phyloP scores from a whole-genome alignment of 1,284 basidiomycete species.

The Cutaneotrichosporon dermatis region DNA sequence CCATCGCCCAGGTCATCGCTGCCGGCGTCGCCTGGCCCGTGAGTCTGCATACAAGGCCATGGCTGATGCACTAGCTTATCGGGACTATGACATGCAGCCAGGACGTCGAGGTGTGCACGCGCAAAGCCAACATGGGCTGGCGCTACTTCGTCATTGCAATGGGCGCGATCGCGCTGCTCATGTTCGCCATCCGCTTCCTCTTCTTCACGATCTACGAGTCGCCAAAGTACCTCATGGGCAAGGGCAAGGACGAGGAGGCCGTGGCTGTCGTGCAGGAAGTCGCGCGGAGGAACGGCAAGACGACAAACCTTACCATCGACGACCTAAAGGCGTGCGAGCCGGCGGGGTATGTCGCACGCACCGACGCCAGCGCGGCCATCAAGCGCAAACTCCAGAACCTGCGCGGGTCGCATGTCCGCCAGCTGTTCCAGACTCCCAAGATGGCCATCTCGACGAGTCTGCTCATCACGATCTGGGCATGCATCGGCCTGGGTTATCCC shows the following conservation, averaged over 20 bases:
- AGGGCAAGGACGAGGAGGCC: conserved; percentile 60
- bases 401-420: conserved; percentile 54
- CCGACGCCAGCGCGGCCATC: conserved; percentile 22
- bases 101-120: conserved; percentile 16
- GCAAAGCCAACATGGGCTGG: conserved; percentile 37
- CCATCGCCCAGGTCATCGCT: conserved; percentile 52
- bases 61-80: conserved; percentile 6
- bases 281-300: conserved; percentile 56
- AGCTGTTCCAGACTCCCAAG: conserved; percentile 55
- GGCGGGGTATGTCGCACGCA: conserved; percentile 16
- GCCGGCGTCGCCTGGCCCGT: conserved; percentile 33
- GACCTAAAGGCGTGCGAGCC: conserved; percentile 49
- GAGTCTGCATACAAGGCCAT: neutral
- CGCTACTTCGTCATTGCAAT: conserved; percentile 56
- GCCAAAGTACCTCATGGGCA: conserved; percentile 52
- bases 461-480: conserved; percentile 58
- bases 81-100: conserved; percentile 24
- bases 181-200: conserved; percentile 42
- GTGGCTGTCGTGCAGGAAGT: conserved; percentile 52
- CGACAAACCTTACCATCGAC: conserved; percentile 53
- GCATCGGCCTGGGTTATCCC: conserved; percentile 63
- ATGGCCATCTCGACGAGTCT: conserved; percentile 56
- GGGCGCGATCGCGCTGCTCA: conserved; percentile 53
- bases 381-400: conserved; percentile 46
- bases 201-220: conserved; percentile 56